A percentile compares a stretch with the other conserved stretches of the same genome.
Evolutionary conservation across 305 asterid genomes (phyloP).

Genomic region (Coffea humblotiana): DNA sequence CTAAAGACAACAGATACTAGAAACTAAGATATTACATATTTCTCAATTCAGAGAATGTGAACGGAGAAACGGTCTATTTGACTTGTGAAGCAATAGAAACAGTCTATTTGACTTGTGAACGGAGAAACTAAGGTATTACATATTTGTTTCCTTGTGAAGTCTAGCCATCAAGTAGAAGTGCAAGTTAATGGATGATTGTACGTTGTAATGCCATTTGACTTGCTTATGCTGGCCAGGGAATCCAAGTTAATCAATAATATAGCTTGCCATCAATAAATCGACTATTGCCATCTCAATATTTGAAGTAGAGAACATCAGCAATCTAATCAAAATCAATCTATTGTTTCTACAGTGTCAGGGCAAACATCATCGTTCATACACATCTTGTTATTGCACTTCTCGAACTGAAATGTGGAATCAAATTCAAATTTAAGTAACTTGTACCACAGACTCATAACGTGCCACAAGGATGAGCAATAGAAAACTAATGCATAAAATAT

Average conservation of each 20-base stretch:
- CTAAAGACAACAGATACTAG: neutral
- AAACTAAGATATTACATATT: neutral
- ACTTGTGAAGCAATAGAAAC: too few relatives aligned
- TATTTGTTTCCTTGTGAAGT: neutral
- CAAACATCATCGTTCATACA: neutral
- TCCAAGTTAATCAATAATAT: neutral
- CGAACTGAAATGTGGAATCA: neutral
- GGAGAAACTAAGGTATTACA: neutral
- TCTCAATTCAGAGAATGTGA: neutral
- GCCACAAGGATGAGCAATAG: neutral
- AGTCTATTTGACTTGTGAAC: neutral
- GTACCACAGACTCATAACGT: neutral
- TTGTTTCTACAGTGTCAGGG: neutral
- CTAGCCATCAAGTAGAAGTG: neutral
- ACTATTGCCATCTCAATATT: neutral
- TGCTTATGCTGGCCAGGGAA: neutral
- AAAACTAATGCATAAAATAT: neutral
- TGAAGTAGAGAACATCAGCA: neutral
- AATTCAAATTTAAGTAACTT: neutral
- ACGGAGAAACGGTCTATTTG: neutral
- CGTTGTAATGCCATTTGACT: neutral
- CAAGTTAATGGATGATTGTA: neutral
- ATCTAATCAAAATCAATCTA: neutral
- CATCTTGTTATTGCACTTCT: neutral
- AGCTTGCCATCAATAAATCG: neutral